Percentiles rank a stretch among this genome's conserved stretches.
These are phyloP conservation scores for Trametes villosa DNA, from an alignment of 768 basidiomycete genomes.

Conservation along the genomic window DNA sequence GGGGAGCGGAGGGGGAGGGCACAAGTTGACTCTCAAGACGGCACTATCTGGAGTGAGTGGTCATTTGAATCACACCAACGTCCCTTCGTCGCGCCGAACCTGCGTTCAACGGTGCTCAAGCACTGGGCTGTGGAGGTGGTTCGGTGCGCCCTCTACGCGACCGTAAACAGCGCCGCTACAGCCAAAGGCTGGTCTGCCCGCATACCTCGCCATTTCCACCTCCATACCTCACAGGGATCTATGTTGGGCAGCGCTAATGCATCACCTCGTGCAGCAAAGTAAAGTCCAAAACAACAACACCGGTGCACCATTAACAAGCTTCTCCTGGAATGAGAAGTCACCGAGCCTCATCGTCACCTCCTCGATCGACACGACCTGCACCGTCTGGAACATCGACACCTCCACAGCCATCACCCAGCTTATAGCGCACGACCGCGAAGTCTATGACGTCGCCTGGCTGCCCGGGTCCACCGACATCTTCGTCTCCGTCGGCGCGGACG, in stretches of 20 bases:
- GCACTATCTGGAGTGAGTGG: conserved; percentile 78
- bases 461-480: conserved; percentile 96
- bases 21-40: conserved; percentile 73
- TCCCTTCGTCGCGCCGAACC: background rate
- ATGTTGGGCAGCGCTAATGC: background rate
- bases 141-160: background rate
- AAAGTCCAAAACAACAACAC: conserved; percentile 86
- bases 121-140: background rate
- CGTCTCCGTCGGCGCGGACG: conserved; percentile 97
- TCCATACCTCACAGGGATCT: background rate
- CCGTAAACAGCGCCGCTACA: too few relatives aligned
- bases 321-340: conserved; percentile 96
- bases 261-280: conserved; percentile 59
- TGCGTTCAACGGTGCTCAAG: background rate
- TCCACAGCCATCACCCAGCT: conserved; percentile 94
- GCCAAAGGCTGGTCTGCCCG: too few relatives aligned
- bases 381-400: conserved; percentile 98
- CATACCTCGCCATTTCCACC: too few relatives aligned
- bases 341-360: conserved; percentile 94
- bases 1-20: conserved; percentile 54
- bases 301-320: conserved; percentile 92
- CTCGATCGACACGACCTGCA: conserved; percentile 98
- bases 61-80: background rate
- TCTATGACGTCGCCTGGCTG: conserved; percentile 98
- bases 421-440: conserved; percentile 95